These are phyloP conservation scores for Fusarium continuum DNA, from an alignment of 2,329 filamentous ascomycete species.

Conservation along the genomic window DNA sequence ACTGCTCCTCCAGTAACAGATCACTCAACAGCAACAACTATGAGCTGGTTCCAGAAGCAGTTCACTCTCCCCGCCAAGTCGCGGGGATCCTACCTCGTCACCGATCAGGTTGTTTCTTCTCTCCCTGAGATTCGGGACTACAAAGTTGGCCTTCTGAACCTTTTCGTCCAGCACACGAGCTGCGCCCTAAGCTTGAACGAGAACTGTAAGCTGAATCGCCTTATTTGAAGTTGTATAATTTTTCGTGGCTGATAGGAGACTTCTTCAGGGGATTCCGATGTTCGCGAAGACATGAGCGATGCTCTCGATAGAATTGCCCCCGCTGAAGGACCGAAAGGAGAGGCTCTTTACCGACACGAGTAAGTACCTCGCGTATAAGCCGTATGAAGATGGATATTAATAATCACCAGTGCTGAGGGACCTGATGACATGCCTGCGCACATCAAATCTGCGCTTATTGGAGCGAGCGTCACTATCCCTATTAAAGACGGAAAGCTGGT, in stretches of 20 bases:
- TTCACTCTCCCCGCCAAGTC: conserved; percentile 80
- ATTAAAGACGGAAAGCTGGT: conserved; percentile 86
- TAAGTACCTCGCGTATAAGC: conserved; percentile 33
- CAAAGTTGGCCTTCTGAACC: conserved; percentile 84
- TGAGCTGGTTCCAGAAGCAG: conserved; percentile 87
- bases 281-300: conserved; percentile 93
- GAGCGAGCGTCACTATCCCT: conserved; percentile 88
- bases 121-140: conserved; percentile 84
- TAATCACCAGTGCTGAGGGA: conserved; percentile 73
- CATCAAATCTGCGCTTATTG: conserved; percentile 89
- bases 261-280: conserved; percentile 71
- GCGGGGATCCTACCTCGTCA: conserved; percentile 90
- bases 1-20: conserved; percentile 40
- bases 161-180: conserved; percentile 96
- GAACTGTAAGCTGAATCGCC: conserved; percentile 70
- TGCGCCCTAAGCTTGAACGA: conserved; percentile 93
- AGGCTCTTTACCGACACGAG: conserved; percentile 80
- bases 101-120: conserved; percentile 73
- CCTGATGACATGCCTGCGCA: conserved; percentile 97
- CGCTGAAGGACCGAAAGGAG: conserved; percentile 74
- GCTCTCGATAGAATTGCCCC: conserved; percentile 91
- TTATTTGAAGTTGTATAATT: no score
- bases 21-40: conserved; percentile 47
- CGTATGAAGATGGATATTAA: neutral
- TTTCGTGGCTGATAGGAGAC: conserved; percentile 50